A percentile compares a stretch with the other conserved stretches of the same genome.
Conservation (phyloP, 495 filamentous ascomycete species). For the Tuber magnatum region DNA sequence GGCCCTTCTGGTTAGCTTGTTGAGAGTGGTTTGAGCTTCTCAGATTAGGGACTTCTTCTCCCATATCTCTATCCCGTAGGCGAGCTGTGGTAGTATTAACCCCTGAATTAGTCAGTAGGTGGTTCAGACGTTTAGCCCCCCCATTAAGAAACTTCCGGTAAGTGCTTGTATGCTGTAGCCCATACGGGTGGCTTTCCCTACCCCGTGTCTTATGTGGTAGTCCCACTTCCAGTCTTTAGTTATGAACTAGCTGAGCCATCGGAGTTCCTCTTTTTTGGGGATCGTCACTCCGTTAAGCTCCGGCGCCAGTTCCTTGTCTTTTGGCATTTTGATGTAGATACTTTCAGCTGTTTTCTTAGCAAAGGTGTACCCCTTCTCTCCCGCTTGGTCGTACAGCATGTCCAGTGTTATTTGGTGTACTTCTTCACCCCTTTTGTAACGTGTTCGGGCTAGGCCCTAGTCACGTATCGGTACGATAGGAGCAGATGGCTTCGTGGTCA, state of each 20-base stretch:
- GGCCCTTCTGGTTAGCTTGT: not conserved
- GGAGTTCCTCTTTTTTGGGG: too few species aligned
- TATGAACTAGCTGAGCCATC: not conserved
- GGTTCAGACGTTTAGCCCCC: not conserved
- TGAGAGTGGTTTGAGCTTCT: not conserved
- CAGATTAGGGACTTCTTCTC: not conserved
- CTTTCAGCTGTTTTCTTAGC: fast-evolving
- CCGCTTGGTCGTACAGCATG: too few species aligned
- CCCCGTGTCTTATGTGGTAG: not conserved
- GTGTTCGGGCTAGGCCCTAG: too few species aligned
- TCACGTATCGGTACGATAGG: too few species aligned
- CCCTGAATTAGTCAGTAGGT: not conserved
- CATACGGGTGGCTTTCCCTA: not conserved
- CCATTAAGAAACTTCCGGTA: not conserved
- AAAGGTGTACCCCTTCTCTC: too few species aligned
- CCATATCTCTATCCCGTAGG: not conserved
- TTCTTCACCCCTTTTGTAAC: not conserved
- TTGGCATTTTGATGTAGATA: not conserved
- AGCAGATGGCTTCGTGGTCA: too few species aligned
- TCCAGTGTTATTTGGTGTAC: too few species aligned
- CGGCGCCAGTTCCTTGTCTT: not conserved
- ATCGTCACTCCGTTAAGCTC: fast-evolving
- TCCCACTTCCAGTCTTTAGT: not conserved
- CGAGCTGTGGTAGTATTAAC: too few species aligned
- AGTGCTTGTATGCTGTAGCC: too few species aligned